A percentile compares a stretch with the other conserved stretches of the same genome.
phyloP scores from a whole-genome alignment of 2,329 filamentous ascomycete genomes.

The Claviceps africana region DNA sequence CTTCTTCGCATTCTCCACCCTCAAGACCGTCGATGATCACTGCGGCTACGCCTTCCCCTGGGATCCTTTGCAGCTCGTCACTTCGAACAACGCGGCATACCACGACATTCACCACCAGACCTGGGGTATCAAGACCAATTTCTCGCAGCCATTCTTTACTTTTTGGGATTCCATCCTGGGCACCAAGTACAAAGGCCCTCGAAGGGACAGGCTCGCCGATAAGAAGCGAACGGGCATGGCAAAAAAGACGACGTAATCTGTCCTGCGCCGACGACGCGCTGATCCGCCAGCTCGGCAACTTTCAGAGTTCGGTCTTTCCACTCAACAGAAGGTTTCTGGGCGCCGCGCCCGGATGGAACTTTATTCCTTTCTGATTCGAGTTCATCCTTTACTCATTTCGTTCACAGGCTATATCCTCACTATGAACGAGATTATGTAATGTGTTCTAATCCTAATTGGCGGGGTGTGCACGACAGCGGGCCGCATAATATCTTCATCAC shows the following conservation, averaged over 20 bases:
- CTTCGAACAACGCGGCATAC: constrained; percentile 89
- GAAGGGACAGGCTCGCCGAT: constrained; percentile 25
- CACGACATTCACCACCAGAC: constrained; percentile 98
- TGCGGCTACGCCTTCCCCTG: constrained; percentile 93
- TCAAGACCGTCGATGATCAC: constrained; percentile 97
- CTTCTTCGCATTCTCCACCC: constrained; percentile 78
- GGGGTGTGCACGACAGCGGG: neutral
- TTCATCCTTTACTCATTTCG: neutral
- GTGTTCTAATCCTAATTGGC: neutral
- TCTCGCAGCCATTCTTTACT: constrained; percentile 83
- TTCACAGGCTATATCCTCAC: neutral
- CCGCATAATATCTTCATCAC: neutral
- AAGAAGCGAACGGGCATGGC: constrained; percentile 18
- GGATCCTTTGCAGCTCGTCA: constrained; percentile 84
- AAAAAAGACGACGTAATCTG: constrained; percentile 10
- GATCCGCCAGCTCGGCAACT: neutral
- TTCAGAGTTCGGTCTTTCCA: neutral
- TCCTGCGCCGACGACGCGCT: neutral
- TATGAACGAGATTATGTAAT: neutral
- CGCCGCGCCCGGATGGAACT: neutral
- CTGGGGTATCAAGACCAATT: constrained; percentile 97
- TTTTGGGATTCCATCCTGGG: constrained; percentile 80
- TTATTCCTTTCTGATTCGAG: neutral
- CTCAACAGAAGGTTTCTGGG: neutral
- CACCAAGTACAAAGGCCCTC: constrained; percentile 67